Conservation (phyloP, 192 early-diverging fungal species). For the Ambispora gerdemannii region DNA sequence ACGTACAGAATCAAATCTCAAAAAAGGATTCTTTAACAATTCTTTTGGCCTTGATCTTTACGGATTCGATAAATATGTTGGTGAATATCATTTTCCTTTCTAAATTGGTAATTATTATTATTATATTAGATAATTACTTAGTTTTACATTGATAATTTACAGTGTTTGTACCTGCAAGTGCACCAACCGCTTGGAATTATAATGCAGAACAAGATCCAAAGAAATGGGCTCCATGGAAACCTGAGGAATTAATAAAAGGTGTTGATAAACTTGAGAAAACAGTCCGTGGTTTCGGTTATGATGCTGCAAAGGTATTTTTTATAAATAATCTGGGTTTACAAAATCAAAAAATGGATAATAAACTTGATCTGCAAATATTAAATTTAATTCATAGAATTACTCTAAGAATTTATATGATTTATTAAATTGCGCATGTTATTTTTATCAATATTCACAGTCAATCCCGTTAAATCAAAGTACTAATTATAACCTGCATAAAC, state of each 20-base stretch:
- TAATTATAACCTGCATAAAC: too few species aligned
- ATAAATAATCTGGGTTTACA: too few species aligned
- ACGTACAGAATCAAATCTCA: constrained; percentile 33
- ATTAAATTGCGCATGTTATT: too few species aligned
- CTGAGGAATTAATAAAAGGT: constrained; percentile 42
- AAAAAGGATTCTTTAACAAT: constrained; percentile 32
- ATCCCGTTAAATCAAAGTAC: too few species aligned
- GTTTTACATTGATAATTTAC: background rate
- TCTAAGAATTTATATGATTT: background rate
- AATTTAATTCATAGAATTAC: background rate
- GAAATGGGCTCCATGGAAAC: constrained; percentile 58
- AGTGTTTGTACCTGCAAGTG: constrained; percentile 56
- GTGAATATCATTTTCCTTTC: constrained; percentile 33
- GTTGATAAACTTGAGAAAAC: constrained; percentile 64
- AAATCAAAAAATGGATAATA: too few species aligned
- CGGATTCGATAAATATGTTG: constrained; percentile 76
- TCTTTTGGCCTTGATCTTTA: constrained; percentile 75
- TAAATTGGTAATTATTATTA: too few species aligned
- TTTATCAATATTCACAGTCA: too few species aligned
- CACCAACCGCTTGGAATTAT: constrained; percentile 48
- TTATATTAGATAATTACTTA: too few species aligned
- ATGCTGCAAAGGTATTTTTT: constrained; percentile 49
- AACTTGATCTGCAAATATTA: too few species aligned
- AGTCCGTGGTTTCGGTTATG: constrained; percentile 66
- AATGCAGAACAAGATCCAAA: constrained; percentile 34